Base-by-base conservation (phyloP, 306 rosid species). In the Corylus americana region DNA sequence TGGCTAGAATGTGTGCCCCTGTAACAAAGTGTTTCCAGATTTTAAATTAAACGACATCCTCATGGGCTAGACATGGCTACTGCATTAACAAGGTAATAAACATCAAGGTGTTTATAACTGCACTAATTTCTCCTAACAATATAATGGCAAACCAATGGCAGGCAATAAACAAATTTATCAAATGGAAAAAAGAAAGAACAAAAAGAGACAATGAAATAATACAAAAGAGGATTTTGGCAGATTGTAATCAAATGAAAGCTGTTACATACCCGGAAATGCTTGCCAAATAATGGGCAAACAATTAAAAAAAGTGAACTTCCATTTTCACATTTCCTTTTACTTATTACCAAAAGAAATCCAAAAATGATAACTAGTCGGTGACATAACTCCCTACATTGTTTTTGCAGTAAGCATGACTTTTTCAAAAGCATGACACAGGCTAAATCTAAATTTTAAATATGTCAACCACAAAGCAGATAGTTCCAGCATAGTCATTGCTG, bases 1-100 rank as follows among this genome's bases (percentile, higher is more conserved):
- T 91, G 77, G 92, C 85, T 45, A 91, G 87, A 74, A 89, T 78
- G 79, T 91, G 84, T 70, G 86, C 69, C 55, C 93, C 92, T 89
- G 91, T 49, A 54, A 45, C 74, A 84, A 74, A 59, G 51, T 53
- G 42, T 35, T 57, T 74, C 69, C 70, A 79, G 47, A 48, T 74
- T 42, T 77, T 29, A 73, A 62, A 37, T 29, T 25, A 74, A 25
- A 29, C 70, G 66, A 74, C 27, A 22, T 17, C 17, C 53, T n/a
- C 55, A 39, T 37, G 17, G 31, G 69, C 29, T 22, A 50, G 69
- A 55, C 48, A 63, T 50, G 16, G 16, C 17, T 35, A 71, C 48
- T 49, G 29, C 11, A 16, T 20, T 11, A 62, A 16, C 63, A 68
- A 71, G 73, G 14, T 25, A 20, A 17, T 64, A 66, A 42, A 42